Percentiles rank a stretch among this genome's conserved stretches.
These are phyloP conservation scores for Calonectria pauciramosa DNA, from an alignment of 2,329 filamentous ascomycete species.

Conservation along the genomic window DNA sequence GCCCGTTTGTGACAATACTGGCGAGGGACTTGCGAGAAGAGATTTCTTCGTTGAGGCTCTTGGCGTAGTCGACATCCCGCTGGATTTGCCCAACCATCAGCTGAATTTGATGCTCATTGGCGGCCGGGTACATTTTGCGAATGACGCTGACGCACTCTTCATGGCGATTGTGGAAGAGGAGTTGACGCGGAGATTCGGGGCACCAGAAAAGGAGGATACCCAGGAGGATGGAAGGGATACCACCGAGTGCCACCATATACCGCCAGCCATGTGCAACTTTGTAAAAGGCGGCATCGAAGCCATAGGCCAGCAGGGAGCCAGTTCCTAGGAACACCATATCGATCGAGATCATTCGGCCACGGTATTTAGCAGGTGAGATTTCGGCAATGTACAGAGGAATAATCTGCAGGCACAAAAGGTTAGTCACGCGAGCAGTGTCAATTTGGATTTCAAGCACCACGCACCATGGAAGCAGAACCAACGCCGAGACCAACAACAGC, in stretches of 20 bases:
- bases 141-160: slow-evolving; percentile 46
- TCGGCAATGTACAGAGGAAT: slow-evolving; percentile 45
- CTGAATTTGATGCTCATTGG: slow-evolving; percentile 44
- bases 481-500: slow-evolving; percentile 55
- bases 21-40: slow-evolving; percentile 33
- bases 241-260: slow-evolving; percentile 36
- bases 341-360: slow-evolving; percentile 43
- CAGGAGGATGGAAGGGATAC: slow-evolving; percentile 36
- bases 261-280: slow-evolving; percentile 47
- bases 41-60: slow-evolving; percentile 34
- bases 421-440: background rate
- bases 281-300: slow-evolving; percentile 50
- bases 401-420: slow-evolving; percentile 12
- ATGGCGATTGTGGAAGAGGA: slow-evolving; percentile 46
- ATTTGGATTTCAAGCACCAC: slow-evolving; percentile 4
- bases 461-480: slow-evolving; percentile 56
- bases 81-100: slow-evolving; percentile 41
- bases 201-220: slow-evolving; percentile 36
- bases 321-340: slow-evolving; percentile 41
- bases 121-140: slow-evolving; percentile 32
- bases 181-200: slow-evolving; percentile 38
- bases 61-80: slow-evolving; percentile 26
- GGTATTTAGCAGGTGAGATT: slow-evolving; percentile 39
- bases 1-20: slow-evolving; percentile 50
- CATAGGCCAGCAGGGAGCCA: slow-evolving; percentile 38